A percentile compares a stretch with the other conserved stretches of the same genome.
These are phyloP conservation scores for Exsudoporus frostii DNA, from an alignment of 768 basidiomycete genomes.

Conservation along the genomic window DNA sequence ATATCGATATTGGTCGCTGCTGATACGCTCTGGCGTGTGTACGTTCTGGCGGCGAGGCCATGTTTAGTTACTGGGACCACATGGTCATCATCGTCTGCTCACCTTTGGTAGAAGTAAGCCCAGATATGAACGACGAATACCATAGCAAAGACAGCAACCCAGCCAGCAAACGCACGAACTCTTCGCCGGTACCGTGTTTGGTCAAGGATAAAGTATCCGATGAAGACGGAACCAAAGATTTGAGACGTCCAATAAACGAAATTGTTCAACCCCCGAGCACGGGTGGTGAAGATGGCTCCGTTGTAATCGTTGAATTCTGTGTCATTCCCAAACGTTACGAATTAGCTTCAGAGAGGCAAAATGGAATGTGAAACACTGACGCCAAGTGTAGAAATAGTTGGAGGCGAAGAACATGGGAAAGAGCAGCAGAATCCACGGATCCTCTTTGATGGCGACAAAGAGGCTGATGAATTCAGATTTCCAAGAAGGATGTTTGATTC, in stretches of 20 bases:
- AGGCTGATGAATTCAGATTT: slow-evolving; percentile 68
- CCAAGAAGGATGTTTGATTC: slow-evolving; percentile 69
- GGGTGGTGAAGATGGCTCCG: slow-evolving; percentile 72
- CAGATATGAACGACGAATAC: slow-evolving; percentile 72
- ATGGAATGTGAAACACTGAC: slow-evolving; percentile 37
- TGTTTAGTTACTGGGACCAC: background rate
- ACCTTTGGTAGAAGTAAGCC: slow-evolving; percentile 79
- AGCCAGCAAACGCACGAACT: slow-evolving; percentile 66
- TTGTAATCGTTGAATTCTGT: slow-evolving; percentile 83
- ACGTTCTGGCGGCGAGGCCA: slow-evolving; percentile 26
- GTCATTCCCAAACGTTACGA: slow-evolving; percentile 1
- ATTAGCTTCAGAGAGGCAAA: slow-evolving; percentile 2
- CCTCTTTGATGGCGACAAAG: slow-evolving; percentile 62
- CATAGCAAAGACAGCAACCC: slow-evolving; percentile 60
- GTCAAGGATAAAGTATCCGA: slow-evolving; percentile 67
- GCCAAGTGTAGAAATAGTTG: slow-evolving; percentile 87
- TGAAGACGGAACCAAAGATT: slow-evolving; percentile 70
- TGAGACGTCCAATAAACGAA: slow-evolving; percentile 78
- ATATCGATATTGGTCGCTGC: slow-evolving; percentile 52
- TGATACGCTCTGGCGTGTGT: slow-evolving; percentile 54
- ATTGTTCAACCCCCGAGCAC: slow-evolving; percentile 76
- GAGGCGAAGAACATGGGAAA: slow-evolving; percentile 86
- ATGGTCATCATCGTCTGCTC: slow-evolving; percentile 10
- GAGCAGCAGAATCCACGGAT: slow-evolving; percentile 69
- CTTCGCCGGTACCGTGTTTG: slow-evolving; percentile 53